Evolutionary conservation across 169 alveolate species (phyloP), one percentile per base, ranked within the genome.

Genomic region (Plasmodium billcollinsi): DNA sequence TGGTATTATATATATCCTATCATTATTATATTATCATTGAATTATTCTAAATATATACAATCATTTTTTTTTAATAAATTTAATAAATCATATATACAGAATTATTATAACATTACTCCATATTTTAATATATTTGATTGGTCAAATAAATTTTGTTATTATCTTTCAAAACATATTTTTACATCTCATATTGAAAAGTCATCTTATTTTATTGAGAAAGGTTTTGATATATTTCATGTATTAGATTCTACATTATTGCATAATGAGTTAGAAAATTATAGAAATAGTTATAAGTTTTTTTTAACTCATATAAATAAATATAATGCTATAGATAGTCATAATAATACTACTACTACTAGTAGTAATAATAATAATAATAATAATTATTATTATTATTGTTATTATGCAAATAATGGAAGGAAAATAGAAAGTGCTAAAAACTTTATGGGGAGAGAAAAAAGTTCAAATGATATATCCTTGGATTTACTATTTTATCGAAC

Each of bases 51-150:
- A 52, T 67, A 69, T 24, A 63, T 69, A 2, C 70, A 54, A 69
- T 21, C 80, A 1, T 54, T 80, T 62, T 69, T 80, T 67, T 80
- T 80, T 80, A 67, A 80, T 29, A 80, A 69, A 47, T 69, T 80
- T 67, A 18, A 83, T 69, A 69, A 50, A 12, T 20, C 14, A 20
- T 80, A 15, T 29, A 61, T 69, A 20, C 66, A 80, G 33, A 80
- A 80, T 58, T 33, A 33, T 5, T 29, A 80, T 62, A 52, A 52
- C 21, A 54, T 47, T 69, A 6, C 45, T 69, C 85, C 90, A 39
- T 66, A 67, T 56, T 80, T 80, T 69, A 80, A 80, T 80, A 43
- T 80, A 54, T 80, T 66, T 47, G 90, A 80, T 21, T 70, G 90
- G 83, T 52, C 90, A 2, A 26, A 80, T 47, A 54, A 20, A 69